Conservation (phyloP, 345 rosid genomes). For the Boechera retrofracta region DNA sequence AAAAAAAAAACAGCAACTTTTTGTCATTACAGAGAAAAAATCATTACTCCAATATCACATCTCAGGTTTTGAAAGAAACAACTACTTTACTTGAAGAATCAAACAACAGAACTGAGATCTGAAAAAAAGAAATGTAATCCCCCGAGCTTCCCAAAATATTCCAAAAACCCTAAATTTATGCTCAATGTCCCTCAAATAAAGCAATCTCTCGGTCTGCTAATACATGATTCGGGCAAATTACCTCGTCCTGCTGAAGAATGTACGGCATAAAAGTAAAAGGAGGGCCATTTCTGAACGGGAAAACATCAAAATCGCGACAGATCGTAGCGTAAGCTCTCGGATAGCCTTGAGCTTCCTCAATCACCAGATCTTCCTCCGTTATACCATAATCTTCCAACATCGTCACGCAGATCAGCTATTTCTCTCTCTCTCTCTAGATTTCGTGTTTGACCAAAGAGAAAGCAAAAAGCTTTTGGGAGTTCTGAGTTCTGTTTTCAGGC, state of each 20-base stretch:
- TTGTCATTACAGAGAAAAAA: slow-evolving; percentile 21
- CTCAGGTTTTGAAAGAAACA: neutral
- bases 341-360: slow-evolving; percentile 74
- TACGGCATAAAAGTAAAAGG: slow-evolving; percentile 77
- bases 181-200: neutral
- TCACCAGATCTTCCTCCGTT: slow-evolving; percentile 61
- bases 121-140: neutral
- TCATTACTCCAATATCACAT: neutral
- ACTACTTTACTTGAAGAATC: neutral
- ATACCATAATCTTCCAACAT: slow-evolving; percentile 54
- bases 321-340: slow-evolving; percentile 79
- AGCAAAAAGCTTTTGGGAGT: slow-evolving; percentile 10
- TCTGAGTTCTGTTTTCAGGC: slow-evolving; percentile 42
- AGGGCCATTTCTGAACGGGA: slow-evolving; percentile 63
- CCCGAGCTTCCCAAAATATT: neutral
- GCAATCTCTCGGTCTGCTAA: neutral
- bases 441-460: slow-evolving; percentile 15
- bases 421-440: slow-evolving; percentile 7
- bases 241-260: slow-evolving; percentile 66
- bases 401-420: neutral
- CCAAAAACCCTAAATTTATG: neutral
- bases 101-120: neutral
- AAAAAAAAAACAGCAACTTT: neutral
- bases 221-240: slow-evolving; percentile 21
- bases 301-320: slow-evolving; percentile 55